phyloP scores from a whole-genome alignment of 139 green algal genomes.

The Zygnema cylindricum region DNA sequence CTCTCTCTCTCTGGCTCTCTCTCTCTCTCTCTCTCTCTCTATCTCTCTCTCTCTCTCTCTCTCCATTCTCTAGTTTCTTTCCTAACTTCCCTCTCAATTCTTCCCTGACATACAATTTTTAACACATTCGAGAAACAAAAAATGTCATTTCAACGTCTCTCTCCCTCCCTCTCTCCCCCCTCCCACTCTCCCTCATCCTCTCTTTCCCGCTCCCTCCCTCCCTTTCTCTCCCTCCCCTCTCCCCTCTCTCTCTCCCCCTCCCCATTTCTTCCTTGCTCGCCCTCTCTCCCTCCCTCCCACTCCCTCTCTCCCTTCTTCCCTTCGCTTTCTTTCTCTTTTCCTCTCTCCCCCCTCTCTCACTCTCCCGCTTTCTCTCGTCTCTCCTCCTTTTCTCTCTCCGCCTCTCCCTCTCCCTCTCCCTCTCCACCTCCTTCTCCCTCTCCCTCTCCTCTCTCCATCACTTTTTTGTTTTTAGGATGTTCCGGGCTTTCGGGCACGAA shows the following conservation, averaged over 20 bases:
- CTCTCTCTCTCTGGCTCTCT: background rate
- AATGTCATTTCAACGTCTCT: constrained; percentile 6
- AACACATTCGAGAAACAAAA: too few relatives aligned
- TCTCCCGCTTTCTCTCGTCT: background rate
- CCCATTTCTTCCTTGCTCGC: background rate
- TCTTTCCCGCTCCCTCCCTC: background rate
- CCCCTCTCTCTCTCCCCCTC: background rate
- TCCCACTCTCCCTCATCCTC: background rate
- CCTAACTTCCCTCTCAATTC: constrained; percentile 1
- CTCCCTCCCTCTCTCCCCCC: background rate
- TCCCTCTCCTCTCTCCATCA: constrained; percentile 11
- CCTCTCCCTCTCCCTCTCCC: background rate
- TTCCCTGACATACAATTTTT: too few relatives aligned
- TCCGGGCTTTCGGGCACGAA: constrained; percentile 82
- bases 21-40: background rate
- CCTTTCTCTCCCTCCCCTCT: background rate
- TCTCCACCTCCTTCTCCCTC: constrained; percentile 9
- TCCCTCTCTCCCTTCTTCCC: background rate
- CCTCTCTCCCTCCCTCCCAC: background rate
- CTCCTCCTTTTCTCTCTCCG: background rate
- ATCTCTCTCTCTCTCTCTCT: background rate
- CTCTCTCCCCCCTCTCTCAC: background rate
- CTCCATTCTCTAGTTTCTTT: background rate
- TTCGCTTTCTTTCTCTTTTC: background rate
- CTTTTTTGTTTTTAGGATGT: constrained; percentile 72